Percentiles rank a stretch among this genome's conserved stretches.
Evolutionary conservation across 805 yeast genomes (phyloP).

Genomic region (Yamadazyma endophytica): DNA sequence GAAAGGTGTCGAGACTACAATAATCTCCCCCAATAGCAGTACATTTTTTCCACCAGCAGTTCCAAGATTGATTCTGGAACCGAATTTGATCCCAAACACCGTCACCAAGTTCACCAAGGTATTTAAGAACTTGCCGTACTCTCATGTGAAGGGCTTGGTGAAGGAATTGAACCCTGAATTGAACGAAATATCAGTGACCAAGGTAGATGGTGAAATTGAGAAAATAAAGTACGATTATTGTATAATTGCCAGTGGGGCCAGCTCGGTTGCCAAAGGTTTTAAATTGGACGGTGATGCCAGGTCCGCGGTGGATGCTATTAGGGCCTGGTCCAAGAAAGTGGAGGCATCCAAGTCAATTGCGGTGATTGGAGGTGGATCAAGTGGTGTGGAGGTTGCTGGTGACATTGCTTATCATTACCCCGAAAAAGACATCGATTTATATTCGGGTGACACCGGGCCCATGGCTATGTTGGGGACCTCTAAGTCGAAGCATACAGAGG

Average conservation of each 20-base stretch:
- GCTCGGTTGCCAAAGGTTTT: conserved; percentile 17
- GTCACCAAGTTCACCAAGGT: conserved; percentile 15
- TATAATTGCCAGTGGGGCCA: conserved; percentile 34
- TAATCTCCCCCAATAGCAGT: conserved; percentile 13
- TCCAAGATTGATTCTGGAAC: conserved; percentile 31
- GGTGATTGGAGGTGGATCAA: conserved; percentile 35
- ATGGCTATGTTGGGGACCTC: conserved; percentile 9
- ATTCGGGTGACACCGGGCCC: conserved; percentile 21
- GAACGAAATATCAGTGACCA: conserved; percentile 14
- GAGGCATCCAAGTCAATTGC: conserved; percentile 25
- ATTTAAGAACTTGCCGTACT: conserved; percentile 9
- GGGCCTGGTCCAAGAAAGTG: conserved; percentile 11
- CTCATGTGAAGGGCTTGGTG: conserved; percentile 22
- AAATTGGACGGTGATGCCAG: conserved; percentile 19
- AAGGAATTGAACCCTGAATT: conserved; percentile 21
- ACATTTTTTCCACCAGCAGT: conserved; percentile 22
- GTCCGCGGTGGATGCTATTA: conserved; percentile 13
- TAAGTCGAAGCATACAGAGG: conserved; percentile 15
- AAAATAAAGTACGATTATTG: conserved; percentile 25
- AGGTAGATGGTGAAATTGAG: conserved; percentile 6
- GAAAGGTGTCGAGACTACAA: conserved; percentile 16
- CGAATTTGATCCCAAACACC: conserved; percentile 13
- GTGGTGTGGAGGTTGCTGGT: conserved; percentile 37
- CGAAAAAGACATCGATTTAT: conserved; percentile 17
- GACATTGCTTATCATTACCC: conserved; percentile 25